These are phyloP conservation scores for Musa schizocarpa DNA, from an alignment of 176 grass and related monocot genomes.

Conservation along the genomic window DNA sequence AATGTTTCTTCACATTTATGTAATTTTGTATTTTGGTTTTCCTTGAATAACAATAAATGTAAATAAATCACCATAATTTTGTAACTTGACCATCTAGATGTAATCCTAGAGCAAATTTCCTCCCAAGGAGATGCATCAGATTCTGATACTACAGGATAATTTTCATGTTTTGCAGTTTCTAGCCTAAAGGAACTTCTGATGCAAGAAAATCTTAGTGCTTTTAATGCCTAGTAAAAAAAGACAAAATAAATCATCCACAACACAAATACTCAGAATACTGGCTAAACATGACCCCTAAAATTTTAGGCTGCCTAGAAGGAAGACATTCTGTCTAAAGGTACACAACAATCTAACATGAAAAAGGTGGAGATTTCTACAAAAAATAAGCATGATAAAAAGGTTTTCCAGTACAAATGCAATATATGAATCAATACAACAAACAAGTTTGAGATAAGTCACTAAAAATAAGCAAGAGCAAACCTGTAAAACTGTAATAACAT, in stretches of 20 bases:
- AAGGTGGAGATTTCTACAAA: background rate
- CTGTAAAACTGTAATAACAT: background rate
- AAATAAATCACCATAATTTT: background rate
- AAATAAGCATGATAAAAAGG: background rate
- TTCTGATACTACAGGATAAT: background rate
- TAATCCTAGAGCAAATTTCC: background rate
- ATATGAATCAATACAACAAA: background rate
- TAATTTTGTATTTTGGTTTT: background rate
- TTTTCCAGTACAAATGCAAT: background rate
- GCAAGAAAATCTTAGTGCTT: background rate
- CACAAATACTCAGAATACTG: background rate
- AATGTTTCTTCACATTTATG: too few species aligned
- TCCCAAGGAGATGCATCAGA: background rate
- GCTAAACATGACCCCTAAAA: background rate
- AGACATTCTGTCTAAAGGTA: background rate
- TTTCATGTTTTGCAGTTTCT: background rate
- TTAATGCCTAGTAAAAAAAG: background rate
- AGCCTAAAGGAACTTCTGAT: background rate
- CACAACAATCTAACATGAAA: background rate
- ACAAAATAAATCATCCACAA: background rate
- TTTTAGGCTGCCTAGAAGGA: background rate
- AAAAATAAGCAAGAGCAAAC: background rate
- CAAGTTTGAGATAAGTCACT: background rate
- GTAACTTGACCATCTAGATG: background rate
- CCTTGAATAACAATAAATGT: background rate